Percentiles rank a stretch among this genome's conserved stretches.
Evolutionary conservation across 305 asterid species (phyloP).

Genomic region (Fraxinus albicans): DNA sequence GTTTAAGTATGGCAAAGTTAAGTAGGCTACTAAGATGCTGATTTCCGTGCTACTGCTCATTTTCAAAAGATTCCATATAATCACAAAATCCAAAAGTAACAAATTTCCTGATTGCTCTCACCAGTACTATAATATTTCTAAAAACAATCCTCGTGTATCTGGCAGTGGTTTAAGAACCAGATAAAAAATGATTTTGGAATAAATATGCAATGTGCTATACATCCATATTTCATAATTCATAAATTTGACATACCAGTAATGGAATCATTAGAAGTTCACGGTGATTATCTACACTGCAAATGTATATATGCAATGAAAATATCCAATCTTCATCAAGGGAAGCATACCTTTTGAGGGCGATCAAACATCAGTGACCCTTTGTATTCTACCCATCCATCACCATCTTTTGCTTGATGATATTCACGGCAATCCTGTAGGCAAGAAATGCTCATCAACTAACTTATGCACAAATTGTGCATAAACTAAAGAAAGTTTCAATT

Average conservation of each 20-base stretch:
- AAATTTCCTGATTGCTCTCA: neutral
- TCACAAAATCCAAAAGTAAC: neutral
- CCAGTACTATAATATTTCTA: neutral
- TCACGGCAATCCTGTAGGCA: slow-evolving; percentile 85
- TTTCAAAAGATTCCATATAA: neutral
- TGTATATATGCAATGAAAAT: neutral
- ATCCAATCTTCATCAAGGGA: neutral
- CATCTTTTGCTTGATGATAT: slow-evolving; percentile 98
- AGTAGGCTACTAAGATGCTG: neutral
- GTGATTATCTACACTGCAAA: neutral
- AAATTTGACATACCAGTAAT: neutral
- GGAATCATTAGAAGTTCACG: neutral
- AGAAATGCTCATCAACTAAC: slow-evolving; percentile 17
- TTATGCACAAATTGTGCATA: slow-evolving; percentile 12
- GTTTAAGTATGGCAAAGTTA: neutral
- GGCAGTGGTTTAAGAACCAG: slow-evolving; percentile 7
- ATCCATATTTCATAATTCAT: neutral
- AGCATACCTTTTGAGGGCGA: slow-evolving; percentile 65
- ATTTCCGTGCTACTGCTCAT: neutral
- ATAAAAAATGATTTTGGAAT: neutral
- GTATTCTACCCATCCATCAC: slow-evolving; percentile 98
- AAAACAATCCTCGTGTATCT: slow-evolving; percentile 9
- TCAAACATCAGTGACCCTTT: slow-evolving; percentile 83
- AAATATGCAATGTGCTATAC: neutral
- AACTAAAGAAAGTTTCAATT: neutral